Evolutionary conservation across 73 alveolate species (phyloP).

Genomic region (Blepharisma stoltei): DNA sequence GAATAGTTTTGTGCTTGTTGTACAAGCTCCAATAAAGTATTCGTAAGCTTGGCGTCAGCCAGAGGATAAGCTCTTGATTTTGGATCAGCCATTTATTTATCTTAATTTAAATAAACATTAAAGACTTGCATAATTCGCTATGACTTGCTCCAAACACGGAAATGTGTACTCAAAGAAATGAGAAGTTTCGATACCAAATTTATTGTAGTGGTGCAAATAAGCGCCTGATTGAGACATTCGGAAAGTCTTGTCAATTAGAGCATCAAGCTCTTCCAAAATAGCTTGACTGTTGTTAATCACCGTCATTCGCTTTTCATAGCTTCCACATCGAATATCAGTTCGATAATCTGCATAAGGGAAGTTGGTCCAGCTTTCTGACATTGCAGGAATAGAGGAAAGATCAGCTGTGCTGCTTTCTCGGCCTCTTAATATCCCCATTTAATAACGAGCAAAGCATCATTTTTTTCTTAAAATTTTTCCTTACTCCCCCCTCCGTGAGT

Average conservation of each 20-base stretch:
- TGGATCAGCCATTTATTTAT: constrained; percentile 50
- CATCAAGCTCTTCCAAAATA: background rate
- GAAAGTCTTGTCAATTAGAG: constrained; percentile 15
- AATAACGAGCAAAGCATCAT: no score
- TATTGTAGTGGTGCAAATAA: constrained; percentile 26
- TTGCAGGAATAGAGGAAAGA: background rate
- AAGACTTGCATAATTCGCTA: constrained; percentile 16
- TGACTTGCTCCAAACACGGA: constrained; percentile 16
- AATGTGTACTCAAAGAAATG: constrained; percentile 23
- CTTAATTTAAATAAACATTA: background rate
- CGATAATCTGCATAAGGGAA: background rate
- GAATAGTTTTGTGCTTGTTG: constrained; percentile 83
- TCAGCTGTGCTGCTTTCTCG: background rate
- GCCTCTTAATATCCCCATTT: no score
- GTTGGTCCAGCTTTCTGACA: background rate
- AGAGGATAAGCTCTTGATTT: constrained; percentile 79
- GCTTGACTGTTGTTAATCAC: constrained; percentile 27
- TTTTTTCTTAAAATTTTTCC: no score
- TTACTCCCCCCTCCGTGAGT: no score
- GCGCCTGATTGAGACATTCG: constrained; percentile 29
- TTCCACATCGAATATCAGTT: background rate
- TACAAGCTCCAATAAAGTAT: constrained; percentile 65
- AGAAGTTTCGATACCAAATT: constrained; percentile 8
- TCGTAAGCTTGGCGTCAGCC: constrained; percentile 77
- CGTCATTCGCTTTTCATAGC: constrained; percentile 23